These are phyloP conservation scores for Orbilia ellipsospora DNA, from an alignment of 2,329 filamentous ascomycete genomes.

Conservation along the genomic window DNA sequence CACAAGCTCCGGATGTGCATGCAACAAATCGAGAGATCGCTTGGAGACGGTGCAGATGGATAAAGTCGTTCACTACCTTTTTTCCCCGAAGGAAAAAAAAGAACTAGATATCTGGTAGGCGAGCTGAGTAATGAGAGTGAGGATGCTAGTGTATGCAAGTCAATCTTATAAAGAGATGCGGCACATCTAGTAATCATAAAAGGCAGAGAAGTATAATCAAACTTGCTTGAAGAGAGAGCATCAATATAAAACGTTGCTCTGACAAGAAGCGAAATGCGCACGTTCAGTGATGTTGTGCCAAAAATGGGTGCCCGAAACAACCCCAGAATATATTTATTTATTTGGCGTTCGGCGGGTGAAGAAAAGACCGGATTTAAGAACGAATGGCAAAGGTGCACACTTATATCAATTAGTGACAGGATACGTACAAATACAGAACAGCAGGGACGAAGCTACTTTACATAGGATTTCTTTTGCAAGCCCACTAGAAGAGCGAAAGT, in stretches of 20 bases:
- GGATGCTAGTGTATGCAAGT: too few relatives aligned
- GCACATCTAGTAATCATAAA: too few relatives aligned
- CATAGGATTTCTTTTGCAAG: slow-evolving; percentile 29
- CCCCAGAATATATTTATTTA: not conserved
- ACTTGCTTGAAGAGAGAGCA: not conserved
- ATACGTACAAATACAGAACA: not conserved
- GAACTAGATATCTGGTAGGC: too few relatives aligned
- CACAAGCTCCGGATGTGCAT: slow-evolving; percentile 44
- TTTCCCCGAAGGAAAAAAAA: too few relatives aligned
- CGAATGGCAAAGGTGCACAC: slow-evolving; percentile 1
- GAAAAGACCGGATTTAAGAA: not conserved
- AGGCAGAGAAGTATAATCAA: too few relatives aligned
- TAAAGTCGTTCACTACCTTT: too few relatives aligned
- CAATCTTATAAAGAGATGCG: too few relatives aligned
- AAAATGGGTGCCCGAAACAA: slow-evolving; percentile 5
- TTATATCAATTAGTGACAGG: slow-evolving; percentile 3
- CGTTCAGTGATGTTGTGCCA: slow-evolving; percentile 26
- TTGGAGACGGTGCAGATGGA: slow-evolving; percentile 24
- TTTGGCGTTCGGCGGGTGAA: slow-evolving; percentile 5
- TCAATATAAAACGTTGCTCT: slow-evolving; percentile 48
- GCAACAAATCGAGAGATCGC: slow-evolving; percentile 29
- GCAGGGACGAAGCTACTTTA: slow-evolving; percentile 29
- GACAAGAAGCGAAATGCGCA: slow-evolving; percentile 28
- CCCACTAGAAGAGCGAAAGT: not conserved
- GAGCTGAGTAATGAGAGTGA: too few relatives aligned